Evolutionary conservation across 2,329 filamentous ascomycete genomes (phyloP), one percentile per base, ranked within the genome.

Genomic region (Tolypocladium tropicale): DNA sequence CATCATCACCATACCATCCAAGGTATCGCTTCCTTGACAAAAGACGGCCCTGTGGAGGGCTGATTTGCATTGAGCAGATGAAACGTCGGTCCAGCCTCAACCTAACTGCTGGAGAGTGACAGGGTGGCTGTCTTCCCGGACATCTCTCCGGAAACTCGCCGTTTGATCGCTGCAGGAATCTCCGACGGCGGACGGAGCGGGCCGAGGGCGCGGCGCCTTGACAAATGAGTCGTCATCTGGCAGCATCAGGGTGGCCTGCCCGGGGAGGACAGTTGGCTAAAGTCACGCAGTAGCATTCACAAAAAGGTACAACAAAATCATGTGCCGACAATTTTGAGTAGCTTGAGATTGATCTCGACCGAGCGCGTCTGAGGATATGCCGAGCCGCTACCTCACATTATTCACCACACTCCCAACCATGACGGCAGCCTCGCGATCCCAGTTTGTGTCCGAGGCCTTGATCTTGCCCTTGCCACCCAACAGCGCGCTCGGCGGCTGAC

Each of bases 371-470:
- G 4, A 18, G 7, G 6, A 23, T 48, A n/a, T 34, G 28, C 43
- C 18, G 32, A 18, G 52, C 28, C 11, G 34, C 58, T 58, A 68
- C 59, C 77, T 72, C 4, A 83, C 63, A 57, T 79, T 79, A 52
- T 79, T 81, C 41, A 91, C 78, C 6, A 96, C 84, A 64, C 89
- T 89, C 54, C 89, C 87, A 46, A 95, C 88, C 93, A 97, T 96
- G 52, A 97, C 92, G 1, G 92, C 91, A 52, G 92, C 87, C 73
- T 97, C 94, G 41, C 93, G 81, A 65, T 96, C 93, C 90, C 90
- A 96, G 56, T 74, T 74, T 14, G 73, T 73, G n/a, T 73, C 66
- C 46, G 78, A 72, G 54, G 78, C 71, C 56, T 75, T 78, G 34
- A 68, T 71, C 63, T 75, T 81, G 46, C 70, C 73, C 57, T 72